A percentile compares a stretch with the other conserved stretches of the same genome.
Evolutionary conservation across 2,329 filamentous ascomycete genomes (phyloP).

Genomic region (Gnomoniopsis sp.): DNA sequence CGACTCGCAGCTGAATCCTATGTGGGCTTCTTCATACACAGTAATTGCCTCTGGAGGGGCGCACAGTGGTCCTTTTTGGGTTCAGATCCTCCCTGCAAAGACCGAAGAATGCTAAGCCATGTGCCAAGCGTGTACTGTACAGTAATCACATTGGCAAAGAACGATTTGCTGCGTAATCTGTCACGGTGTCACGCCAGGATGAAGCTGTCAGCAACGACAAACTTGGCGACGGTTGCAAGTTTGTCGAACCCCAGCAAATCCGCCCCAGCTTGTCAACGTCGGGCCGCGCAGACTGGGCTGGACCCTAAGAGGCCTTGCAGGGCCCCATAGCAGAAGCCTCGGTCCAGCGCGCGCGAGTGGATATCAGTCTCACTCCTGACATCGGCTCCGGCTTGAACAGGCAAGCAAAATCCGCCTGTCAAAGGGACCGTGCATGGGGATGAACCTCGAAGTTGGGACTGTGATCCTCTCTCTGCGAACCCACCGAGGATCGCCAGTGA

Average conservation of each 20-base stretch:
- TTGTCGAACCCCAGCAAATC: background rate
- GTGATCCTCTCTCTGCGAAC: background rate
- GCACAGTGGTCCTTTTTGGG: no score
- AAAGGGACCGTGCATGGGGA: background rate
- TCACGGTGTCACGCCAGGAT: background rate
- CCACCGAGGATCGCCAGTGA: background rate
- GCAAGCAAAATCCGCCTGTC: background rate
- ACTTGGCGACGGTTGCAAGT: background rate
- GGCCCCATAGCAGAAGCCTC: background rate
- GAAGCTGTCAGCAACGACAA: background rate
- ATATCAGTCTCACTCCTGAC: background rate
- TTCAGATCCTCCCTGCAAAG: background rate
- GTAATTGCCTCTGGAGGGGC: no score
- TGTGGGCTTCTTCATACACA: no score
- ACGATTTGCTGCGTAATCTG: constrained; percentile 3
- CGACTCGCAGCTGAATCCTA: no score
- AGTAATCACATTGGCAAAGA: background rate
- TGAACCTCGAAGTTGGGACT: background rate
- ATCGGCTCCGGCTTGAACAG: background rate
- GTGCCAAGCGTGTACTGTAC: background rate
- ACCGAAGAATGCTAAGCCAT: background rate
- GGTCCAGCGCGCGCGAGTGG: background rate
- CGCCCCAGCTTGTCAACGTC: background rate
- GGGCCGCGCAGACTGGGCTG: background rate
- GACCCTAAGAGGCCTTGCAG: background rate